phyloP scores from a whole-genome alignment of 2,329 filamentous ascomycete species.

The Ustulina deusta region DNA sequence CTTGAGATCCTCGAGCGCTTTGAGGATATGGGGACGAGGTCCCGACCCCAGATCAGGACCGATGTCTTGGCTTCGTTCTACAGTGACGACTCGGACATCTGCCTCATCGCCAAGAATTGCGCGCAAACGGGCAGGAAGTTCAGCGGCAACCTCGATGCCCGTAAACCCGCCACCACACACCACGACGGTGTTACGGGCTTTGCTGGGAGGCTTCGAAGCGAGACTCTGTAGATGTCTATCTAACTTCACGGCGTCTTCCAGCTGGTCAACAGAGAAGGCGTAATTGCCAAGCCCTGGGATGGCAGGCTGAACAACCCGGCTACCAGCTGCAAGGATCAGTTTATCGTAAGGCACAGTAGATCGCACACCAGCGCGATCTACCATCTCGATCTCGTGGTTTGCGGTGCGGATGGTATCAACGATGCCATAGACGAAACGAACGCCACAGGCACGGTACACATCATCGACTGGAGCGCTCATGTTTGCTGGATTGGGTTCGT shows the following conservation, averaged over 20 bases:
- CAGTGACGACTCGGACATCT: conserved; percentile 28
- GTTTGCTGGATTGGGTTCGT: conserved; percentile 34
- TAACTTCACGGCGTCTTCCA: conserved; percentile 39
- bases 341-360: conserved; percentile 31
- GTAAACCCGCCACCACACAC: conserved; percentile 39
- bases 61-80: conserved; percentile 30
- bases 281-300: conserved; percentile 28
- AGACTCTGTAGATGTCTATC: conserved; percentile 37
- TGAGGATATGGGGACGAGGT: conserved; percentile 30
- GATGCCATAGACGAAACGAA: conserved; percentile 33
- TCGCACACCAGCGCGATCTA: conserved; percentile 18
- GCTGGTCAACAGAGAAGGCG: conserved; percentile 38
- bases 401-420: conserved; percentile 31
- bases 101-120: conserved; percentile 25
- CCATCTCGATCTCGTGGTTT: conserved; percentile 30
- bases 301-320: conserved; percentile 33
- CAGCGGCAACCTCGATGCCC: conserved; percentile 36
- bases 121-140: conserved; percentile 36
- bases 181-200: conserved; percentile 36
- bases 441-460: conserved; percentile 34
- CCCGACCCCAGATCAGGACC: conserved; percentile 27
- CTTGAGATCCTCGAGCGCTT: conserved; percentile 30
- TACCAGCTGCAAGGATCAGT: conserved; percentile 36
- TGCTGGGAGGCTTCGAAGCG: conserved; percentile 30
- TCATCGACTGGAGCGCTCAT: conserved; percentile 36